A percentile compares a stretch with the other conserved stretches of the same genome.
phyloP scores from a whole-genome alignment of 139 green algal genomes.

The Zygnema cylindricum region DNA sequence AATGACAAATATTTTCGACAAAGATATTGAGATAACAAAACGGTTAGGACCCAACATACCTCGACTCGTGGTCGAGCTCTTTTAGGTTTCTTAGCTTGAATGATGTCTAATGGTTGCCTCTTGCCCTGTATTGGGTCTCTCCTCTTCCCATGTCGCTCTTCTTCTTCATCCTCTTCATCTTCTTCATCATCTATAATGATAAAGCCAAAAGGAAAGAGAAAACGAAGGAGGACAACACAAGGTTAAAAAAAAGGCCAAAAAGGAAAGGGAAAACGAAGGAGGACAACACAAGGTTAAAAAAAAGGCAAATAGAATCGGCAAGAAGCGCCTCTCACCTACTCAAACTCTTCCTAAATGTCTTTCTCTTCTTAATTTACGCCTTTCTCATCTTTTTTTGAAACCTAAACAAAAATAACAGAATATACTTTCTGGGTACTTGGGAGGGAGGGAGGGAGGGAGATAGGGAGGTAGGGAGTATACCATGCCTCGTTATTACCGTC shows the following conservation, averaged over 20 bases:
- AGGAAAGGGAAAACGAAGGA: constrained; percentile 7
- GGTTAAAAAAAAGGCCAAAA: neutral
- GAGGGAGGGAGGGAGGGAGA: too few species aligned
- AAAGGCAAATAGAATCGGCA: neutral
- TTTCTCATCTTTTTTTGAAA: too few species aligned
- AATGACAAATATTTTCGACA: neutral
- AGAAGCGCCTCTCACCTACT: constrained; percentile 14
- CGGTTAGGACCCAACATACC: neutral
- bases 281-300: neutral
- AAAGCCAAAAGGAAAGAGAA: constrained; percentile 16
- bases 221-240: neutral
- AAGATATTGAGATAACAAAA: neutral
- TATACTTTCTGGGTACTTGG: too few species aligned
- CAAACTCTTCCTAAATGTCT: too few species aligned
- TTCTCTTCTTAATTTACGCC: neutral
- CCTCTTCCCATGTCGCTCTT: neutral
- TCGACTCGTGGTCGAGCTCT: neutral
- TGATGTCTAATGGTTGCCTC: neutral
- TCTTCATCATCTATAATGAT: constrained; percentile 42
- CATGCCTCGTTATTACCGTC: too few species aligned
- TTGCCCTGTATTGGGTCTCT: neutral
- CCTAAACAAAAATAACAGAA: too few species aligned
- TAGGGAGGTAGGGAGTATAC: too few species aligned
- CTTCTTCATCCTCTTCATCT: constrained; percentile 32
- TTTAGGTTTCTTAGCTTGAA: neutral